A percentile compares a stretch with the other conserved stretches of the same genome.
Conservation (phyloP, 148 eudicot species). For the Chenopodium album region DNA sequence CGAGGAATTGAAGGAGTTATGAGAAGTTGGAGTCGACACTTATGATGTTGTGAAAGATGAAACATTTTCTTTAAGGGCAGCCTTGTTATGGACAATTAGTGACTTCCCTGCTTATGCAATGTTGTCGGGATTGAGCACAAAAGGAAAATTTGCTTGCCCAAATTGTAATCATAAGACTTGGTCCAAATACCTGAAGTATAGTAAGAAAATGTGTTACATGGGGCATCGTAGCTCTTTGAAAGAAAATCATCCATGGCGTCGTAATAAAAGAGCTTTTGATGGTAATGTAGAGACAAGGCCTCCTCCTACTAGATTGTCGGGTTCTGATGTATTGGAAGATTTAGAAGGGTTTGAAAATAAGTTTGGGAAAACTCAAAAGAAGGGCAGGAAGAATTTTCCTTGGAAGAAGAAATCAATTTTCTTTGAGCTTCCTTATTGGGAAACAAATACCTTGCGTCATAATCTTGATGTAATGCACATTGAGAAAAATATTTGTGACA, state of each 20-base stretch:
- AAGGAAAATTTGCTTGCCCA: slow-evolving; percentile 17
- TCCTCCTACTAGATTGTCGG: neutral
- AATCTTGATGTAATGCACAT: slow-evolving; percentile 30
- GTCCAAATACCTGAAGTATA: neutral
- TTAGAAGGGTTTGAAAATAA: slow-evolving; percentile 12
- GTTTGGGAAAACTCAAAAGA: slow-evolving; percentile 4
- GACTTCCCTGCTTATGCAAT: too few species aligned
- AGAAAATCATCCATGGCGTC: slow-evolving; percentile 18
- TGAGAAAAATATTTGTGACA: slow-evolving; percentile 25
- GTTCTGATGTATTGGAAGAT: neutral
- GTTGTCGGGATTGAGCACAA: slow-evolving; percentile 8
- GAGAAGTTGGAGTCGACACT: slow-evolving; percentile 24
- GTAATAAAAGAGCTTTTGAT: slow-evolving; percentile 10
- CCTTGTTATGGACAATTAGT: slow-evolving; percentile 26
- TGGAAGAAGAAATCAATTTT: slow-evolving; percentile 11
- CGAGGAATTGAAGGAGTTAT: slow-evolving; percentile 30
- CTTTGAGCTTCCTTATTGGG: slow-evolving; percentile 23
- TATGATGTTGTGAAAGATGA: slow-evolving; percentile 22
- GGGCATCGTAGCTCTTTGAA: slow-evolving; percentile 13
- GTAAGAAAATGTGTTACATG: slow-evolving; percentile 11
- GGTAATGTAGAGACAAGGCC: slow-evolving; percentile 8
- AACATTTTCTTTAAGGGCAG: slow-evolving; percentile 16
- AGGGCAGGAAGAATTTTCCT: neutral
- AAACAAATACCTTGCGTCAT: neutral
- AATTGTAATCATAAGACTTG: slow-evolving; percentile 7